These are phyloP conservation scores for Eimeria necatrix DNA, from an alignment of 169 alveolate genomes.

Conservation along the genomic window DNA sequence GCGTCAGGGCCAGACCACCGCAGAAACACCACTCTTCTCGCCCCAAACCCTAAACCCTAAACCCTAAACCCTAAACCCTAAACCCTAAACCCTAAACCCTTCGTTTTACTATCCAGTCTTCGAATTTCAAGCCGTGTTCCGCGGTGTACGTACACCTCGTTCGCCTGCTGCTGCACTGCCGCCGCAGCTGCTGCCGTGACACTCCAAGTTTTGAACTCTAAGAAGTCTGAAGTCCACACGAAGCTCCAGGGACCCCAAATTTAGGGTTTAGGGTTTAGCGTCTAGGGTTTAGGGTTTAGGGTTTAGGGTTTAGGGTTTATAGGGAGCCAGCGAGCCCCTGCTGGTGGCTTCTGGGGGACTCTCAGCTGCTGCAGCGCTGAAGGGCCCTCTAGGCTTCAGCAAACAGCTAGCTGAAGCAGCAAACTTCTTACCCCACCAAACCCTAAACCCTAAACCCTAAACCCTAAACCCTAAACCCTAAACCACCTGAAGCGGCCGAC, in stretches of 20 bases:
- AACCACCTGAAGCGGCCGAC: too few relatives aligned
- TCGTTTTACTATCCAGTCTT: not conserved
- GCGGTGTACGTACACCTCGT: not conserved
- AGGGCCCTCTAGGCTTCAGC: too few relatives aligned
- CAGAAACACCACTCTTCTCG: not conserved
- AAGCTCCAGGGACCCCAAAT: not conserved
- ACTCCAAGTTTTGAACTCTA: not conserved
- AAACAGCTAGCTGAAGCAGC: too few relatives aligned
- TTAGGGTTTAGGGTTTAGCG: not conserved
- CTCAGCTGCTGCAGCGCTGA: too few relatives aligned
- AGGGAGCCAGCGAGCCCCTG: too few relatives aligned
- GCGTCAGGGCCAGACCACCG: too few relatives aligned
- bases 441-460: too few relatives aligned
- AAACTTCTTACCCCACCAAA: too few relatives aligned
- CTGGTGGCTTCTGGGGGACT: too few relatives aligned
- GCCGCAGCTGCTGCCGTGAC: not conserved
- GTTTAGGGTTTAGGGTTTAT: conserved; percentile 6
- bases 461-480: too few relatives aligned
- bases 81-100: not conserved
- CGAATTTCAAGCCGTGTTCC: not conserved
- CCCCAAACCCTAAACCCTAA: not conserved
- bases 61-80: not conserved
- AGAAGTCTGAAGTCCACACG: not conserved
- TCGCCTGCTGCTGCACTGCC: not conserved
- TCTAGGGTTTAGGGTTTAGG: not conserved